These are phyloP conservation scores for Pleurotus eryngii DNA, from an alignment of 768 basidiomycete genomes.

Conservation along the genomic window DNA sequence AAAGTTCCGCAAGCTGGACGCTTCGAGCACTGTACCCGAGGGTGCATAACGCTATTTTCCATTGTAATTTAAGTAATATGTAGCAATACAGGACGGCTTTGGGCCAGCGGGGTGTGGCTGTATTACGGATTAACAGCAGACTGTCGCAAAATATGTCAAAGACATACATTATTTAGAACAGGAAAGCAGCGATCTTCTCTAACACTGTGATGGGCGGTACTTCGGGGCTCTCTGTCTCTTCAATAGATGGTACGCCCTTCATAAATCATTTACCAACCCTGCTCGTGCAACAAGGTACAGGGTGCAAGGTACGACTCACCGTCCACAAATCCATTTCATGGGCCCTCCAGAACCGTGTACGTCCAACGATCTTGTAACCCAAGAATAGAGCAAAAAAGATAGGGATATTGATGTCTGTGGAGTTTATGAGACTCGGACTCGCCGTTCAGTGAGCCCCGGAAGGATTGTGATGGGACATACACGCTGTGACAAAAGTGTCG, in stretches of 20 bases:
- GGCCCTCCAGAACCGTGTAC: slow-evolving; percentile 48
- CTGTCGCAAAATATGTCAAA: no score
- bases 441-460: no score
- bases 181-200: slow-evolving; percentile 43
- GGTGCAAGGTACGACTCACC: slow-evolving; percentile 29
- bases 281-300: no score
- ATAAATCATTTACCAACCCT: background rate
- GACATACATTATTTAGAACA: slow-evolving; percentile 41
- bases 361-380: slow-evolving; percentile 39
- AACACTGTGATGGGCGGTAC: slow-evolving; percentile 45
- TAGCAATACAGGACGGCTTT: background rate
- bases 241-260: slow-evolving; percentile 63
- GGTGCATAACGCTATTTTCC: background rate
- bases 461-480: slow-evolving; percentile 22
- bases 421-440: no score
- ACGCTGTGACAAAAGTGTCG: slow-evolving; percentile 40
- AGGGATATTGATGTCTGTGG: slow-evolving; percentile 44
- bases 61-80: background rate
- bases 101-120: background rate
- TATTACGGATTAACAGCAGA: background rate
- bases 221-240: slow-evolving; percentile 63
- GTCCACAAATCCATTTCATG: slow-evolving; percentile 72
- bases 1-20: slow-evolving; percentile 61
- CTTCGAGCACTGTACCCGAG: background rate
- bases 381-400: slow-evolving; percentile 42